These are phyloP conservation scores for Cordyceps militaris DNA, from an alignment of 2,329 filamentous ascomycete species.

Conservation along the genomic window DNA sequence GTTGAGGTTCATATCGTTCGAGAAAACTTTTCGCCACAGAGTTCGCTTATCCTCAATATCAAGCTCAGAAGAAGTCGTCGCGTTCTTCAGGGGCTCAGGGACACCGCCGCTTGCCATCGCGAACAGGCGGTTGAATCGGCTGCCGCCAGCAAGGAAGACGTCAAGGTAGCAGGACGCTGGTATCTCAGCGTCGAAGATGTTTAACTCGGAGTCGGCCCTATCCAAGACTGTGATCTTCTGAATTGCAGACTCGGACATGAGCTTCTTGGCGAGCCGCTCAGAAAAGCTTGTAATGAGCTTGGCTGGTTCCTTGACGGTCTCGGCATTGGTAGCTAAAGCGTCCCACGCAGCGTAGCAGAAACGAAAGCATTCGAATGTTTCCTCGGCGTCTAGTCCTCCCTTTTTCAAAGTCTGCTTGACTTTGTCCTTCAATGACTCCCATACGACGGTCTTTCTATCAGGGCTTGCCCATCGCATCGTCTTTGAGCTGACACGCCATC, in stretches of 20 bases:
- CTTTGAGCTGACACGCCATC: conserved; percentile 34
- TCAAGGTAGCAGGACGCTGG: conserved; percentile 21
- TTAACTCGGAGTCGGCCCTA: not conserved
- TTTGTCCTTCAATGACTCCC: conserved; percentile 26
- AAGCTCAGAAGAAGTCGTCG: not conserved
- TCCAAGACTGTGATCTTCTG: conserved; percentile 17
- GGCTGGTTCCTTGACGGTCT: conserved; percentile 23
- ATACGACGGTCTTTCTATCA: conserved; percentile 25
- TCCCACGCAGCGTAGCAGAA: conserved; percentile 34
- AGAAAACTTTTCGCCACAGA: conserved; percentile 26
- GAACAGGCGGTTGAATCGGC: conserved; percentile 25
- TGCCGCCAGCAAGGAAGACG: conserved; percentile 29
- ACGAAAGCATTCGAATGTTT: conserved; percentile 35
- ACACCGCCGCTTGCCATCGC: conserved; percentile 20
- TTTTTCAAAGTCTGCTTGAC: conserved; percentile 28
- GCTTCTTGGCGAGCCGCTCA: conserved; percentile 25
- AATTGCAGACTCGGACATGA: conserved; percentile 20
- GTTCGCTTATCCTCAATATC: not conserved
- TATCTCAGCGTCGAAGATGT: not conserved
- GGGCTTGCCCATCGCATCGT: conserved; percentile 29
- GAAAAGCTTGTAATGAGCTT: conserved; percentile 28
- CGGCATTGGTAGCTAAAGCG: conserved; percentile 30
- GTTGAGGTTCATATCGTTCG: conserved; percentile 33
- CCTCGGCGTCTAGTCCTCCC: conserved; percentile 25
- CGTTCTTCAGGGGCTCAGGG: conserved; percentile 21